These are phyloP conservation scores for Dalbergia cochinchinensis DNA, from an alignment of 306 rosid species.

Conservation along the genomic window DNA sequence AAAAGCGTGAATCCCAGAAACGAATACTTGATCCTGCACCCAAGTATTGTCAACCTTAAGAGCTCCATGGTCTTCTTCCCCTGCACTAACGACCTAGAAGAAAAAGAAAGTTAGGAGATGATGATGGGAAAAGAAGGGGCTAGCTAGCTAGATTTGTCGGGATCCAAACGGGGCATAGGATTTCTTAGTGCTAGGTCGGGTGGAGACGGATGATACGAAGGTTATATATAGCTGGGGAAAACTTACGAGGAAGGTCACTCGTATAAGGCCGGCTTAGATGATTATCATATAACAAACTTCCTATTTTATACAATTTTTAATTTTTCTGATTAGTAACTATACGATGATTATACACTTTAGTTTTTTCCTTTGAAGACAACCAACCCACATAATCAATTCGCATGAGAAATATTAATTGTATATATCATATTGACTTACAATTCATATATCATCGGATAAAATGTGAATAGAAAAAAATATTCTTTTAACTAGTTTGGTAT, in stretches of 20 bases:
- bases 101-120: neutral
- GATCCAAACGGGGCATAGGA: constrained; percentile 3
- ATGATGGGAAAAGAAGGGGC: neutral
- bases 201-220: constrained; percentile 50
- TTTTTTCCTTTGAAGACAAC: neutral
- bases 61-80: constrained; percentile 38
- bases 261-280: neutral
- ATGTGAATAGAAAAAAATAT: constrained; percentile 23
- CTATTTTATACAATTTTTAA: no score
- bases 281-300: no score
- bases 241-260: neutral
- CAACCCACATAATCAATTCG: neutral
- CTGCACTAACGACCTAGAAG: neutral
- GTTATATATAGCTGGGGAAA: neutral
- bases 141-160: neutral
- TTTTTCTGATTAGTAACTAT: no score
- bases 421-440: neutral
- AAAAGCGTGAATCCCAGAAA: neutral
- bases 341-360: neutral
- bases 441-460: no score
- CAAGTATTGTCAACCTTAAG: constrained; percentile 30
- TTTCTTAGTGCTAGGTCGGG: neutral
- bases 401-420: neutral
- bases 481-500: constrained; percentile 20
- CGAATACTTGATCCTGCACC: constrained; percentile 39